A percentile compares a stretch with the other conserved stretches of the same genome.
Evolutionary conservation across 2,329 filamentous ascomycete species (phyloP).

Genomic region (Hypoxylon rubiginosum): DNA sequence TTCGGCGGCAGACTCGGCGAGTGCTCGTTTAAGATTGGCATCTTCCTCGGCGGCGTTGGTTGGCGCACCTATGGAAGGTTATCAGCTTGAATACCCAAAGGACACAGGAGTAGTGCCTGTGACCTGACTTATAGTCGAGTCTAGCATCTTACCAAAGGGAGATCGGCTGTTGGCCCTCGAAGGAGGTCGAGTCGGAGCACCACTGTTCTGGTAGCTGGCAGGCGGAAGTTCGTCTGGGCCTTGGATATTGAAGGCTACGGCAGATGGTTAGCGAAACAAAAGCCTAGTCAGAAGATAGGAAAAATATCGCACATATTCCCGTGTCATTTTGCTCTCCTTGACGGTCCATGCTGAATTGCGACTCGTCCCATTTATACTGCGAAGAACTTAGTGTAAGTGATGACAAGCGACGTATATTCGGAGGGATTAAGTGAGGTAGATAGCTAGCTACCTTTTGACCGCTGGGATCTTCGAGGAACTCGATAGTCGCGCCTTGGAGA

Average conservation of each 20-base stretch:
- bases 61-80: constrained; percentile 53
- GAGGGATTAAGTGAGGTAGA: background rate
- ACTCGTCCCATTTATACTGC: constrained; percentile 69
- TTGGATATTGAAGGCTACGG: constrained; percentile 69
- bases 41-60: constrained; percentile 62
- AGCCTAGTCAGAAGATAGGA: background rate
- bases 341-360: constrained; percentile 64
- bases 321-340: constrained; percentile 62
- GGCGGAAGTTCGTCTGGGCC: constrained; percentile 62
- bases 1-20: constrained; percentile 68
- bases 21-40: constrained; percentile 67
- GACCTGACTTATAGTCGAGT: constrained; percentile 60
- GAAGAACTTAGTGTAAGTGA: constrained; percentile 27
- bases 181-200: constrained; percentile 71
- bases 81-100: constrained; percentile 45
- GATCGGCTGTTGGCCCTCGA: constrained; percentile 71
- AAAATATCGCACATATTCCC: constrained; percentile 59
- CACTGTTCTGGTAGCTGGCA: constrained; percentile 57
- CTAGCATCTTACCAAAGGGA: constrained; percentile 65
- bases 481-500: constrained; percentile 62
- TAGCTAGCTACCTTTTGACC: constrained; percentile 54
- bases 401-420: background rate
- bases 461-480: constrained; percentile 65
- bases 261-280: constrained; percentile 30
- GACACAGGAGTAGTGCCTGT: constrained; percentile 55